Evolutionary conservation across 129 eudicot species (phyloP).

Genomic region (Escallonia rubra): DNA sequence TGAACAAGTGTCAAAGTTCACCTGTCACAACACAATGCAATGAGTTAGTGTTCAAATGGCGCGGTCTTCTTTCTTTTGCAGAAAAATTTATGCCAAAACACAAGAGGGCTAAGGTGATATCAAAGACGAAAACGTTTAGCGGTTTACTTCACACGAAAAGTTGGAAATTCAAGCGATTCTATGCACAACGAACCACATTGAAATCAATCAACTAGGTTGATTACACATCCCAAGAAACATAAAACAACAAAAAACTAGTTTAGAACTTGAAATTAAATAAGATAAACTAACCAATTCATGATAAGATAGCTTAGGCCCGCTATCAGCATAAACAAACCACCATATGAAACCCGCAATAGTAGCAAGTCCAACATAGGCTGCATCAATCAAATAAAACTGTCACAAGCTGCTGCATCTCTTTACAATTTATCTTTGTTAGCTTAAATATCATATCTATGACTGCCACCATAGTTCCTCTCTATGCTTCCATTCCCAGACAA

Average conservation of each 20-base stretch:
- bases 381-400: constrained; percentile 14
- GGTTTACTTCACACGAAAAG: too few species aligned
- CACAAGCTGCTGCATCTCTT: background rate
- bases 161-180: too few species aligned
- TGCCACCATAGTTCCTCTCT: too few species aligned
- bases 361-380: constrained; percentile 99
- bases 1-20: constrained; percentile 89
- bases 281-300: constrained; percentile 62
- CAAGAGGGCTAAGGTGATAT: too few species aligned
- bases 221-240: background rate
- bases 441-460: too few species aligned
- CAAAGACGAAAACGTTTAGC: too few species aligned
- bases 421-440: too few species aligned
- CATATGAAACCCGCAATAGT: constrained; percentile 97
- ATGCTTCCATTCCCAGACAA: too few species aligned
- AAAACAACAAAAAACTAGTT: background rate
- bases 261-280: background rate
- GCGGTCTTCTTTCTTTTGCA: too few species aligned
- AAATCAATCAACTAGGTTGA: background rate
- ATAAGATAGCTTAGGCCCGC: constrained; percentile 86
- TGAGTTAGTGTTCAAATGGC: background rate
- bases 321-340: constrained; percentile 92
- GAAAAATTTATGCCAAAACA: too few species aligned
- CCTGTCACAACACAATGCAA: constrained; percentile 37
- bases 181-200: background rate